Percentiles rank a stretch among this genome's conserved stretches.
Evolutionary conservation across 2,329 filamentous ascomycete genomes (phyloP).

Genomic region (Cadophora sp.): DNA sequence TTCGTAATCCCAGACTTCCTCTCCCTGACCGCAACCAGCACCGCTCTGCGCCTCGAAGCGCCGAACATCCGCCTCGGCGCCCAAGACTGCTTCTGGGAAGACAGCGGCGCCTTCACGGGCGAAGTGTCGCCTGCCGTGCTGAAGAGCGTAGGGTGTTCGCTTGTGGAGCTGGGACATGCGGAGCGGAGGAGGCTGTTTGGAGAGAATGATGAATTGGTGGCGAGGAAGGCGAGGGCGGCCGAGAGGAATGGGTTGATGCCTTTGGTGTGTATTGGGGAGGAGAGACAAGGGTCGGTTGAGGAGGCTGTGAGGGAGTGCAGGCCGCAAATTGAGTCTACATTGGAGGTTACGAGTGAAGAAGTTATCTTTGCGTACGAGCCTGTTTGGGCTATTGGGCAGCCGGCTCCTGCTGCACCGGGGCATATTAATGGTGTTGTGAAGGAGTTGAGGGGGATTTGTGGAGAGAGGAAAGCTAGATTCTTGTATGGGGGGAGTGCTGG

Average conservation of each 20-base stretch:
- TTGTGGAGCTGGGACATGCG: constrained; percentile 83
- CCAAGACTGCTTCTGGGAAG: constrained; percentile 76
- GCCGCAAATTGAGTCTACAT: constrained; percentile 67
- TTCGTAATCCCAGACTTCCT: constrained; percentile 83
- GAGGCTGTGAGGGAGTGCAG: constrained; percentile 70
- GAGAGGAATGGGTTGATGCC: constrained; percentile 75
- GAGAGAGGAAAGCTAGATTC: constrained; percentile 70
- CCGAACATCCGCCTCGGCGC: constrained; percentile 70
- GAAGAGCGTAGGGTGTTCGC: constrained; percentile 68
- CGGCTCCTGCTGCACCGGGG: constrained; percentile 71
- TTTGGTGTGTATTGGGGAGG: constrained; percentile 82
- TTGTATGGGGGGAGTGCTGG: constrained; percentile 86
- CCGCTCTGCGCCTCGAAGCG: constrained; percentile 52
- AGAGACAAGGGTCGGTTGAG: constrained; percentile 56
- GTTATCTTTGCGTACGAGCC: constrained; percentile 86
- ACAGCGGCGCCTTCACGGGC: constrained; percentile 77
- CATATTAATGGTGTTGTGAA: constrained; percentile 71
- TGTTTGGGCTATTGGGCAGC: constrained; percentile 85
- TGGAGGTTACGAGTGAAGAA: constrained; percentile 64
- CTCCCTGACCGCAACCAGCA: constrained; percentile 61
- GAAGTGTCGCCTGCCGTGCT: constrained; percentile 76
- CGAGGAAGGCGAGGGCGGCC: constrained; percentile 72
- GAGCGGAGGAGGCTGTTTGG: constrained; percentile 75
- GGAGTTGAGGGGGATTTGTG: constrained; percentile 53
- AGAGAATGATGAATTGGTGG: constrained; percentile 74